Percentiles rank a stretch among this genome's conserved stretches.
These are phyloP conservation scores for Saccharomycopsis capsularis DNA, from an alignment of 805 yeast genomes.

Conservation along the genomic window DNA sequence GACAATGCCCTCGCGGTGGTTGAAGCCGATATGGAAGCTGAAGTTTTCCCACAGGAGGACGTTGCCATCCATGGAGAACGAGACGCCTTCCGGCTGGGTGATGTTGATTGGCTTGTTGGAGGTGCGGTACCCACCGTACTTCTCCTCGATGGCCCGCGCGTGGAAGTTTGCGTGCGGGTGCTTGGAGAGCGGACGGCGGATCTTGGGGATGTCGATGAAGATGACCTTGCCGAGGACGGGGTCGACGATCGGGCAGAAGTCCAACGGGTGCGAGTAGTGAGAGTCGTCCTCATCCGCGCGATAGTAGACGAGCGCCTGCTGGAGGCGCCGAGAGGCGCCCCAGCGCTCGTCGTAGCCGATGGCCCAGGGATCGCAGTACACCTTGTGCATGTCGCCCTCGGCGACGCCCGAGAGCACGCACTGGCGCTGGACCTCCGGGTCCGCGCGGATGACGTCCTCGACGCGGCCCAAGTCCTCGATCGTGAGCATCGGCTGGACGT, in stretches of 20 bases:
- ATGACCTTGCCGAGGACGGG: constrained; percentile 62
- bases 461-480: constrained; percentile 57
- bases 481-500: constrained; percentile 70
- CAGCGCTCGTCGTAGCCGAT: constrained; percentile 70
- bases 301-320: constrained; percentile 77
- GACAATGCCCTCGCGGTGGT: constrained; percentile 80
- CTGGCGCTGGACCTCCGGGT: constrained; percentile 66
- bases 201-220: constrained; percentile 66
- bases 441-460: constrained; percentile 60
- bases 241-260: constrained; percentile 77
- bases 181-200: constrained; percentile 65
- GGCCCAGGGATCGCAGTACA: constrained; percentile 66
- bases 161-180: constrained; percentile 65
- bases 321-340: constrained; percentile 69
- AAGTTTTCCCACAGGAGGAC: constrained; percentile 73
- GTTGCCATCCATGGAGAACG: constrained; percentile 64
- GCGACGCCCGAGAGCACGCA: constrained; percentile 66
- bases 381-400: constrained; percentile 37
- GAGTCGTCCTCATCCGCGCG: constrained; percentile 72
- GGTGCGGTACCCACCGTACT: constrained; percentile 57
- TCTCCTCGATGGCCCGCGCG: constrained; percentile 54
- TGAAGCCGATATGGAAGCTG: constrained; percentile 74
- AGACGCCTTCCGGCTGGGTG: constrained; percentile 78
- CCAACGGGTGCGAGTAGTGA: constrained; percentile 60
- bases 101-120: constrained; percentile 61